Evolutionary conservation across 305 asterid genomes (phyloP), one percentile per base, ranked within the genome.

Genomic region (Fraxinus ornus): DNA sequence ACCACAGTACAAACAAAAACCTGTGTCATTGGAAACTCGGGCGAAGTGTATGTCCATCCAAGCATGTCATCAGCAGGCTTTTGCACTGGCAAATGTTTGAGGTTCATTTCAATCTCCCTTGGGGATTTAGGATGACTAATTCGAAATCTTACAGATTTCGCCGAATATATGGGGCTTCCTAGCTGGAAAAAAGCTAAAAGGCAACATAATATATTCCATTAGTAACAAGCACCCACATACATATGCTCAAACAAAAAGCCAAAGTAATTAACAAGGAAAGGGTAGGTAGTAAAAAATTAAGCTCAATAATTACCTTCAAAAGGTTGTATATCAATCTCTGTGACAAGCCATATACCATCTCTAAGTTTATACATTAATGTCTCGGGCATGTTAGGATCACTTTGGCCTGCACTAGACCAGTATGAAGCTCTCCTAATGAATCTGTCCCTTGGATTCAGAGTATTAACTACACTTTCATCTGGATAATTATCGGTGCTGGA

Each of bases 401-500:
- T 85, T 49, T 93, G 92, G 72, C 98, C 98, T 90, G 82, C 89
- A 84, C 99, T 96, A 22, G 99, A 96, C 99, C 99, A 94, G 88
- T 96, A 94, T 4, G 94, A 93, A 71, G 92, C 90, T 86, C 92
- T 82, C 75, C 86, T 66, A 2, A 78, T 28, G 79, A 84, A 85
- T 80, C 90, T 87, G 83, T 90, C 97, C 83, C 89, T 86, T 66
- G 97, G 97, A 73, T 81, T 89, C 80, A 94, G 87, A 75, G 98
- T 96, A 84, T 91, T 88, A 68, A 83, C 83, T 17, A 94, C 71
- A 83, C 98, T 91, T 89, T 96, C 98, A 70, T 84, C 88, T 0
- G 98, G 98, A 86, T 88, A 90, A 81, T 90, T 89, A 80, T 96
- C 98, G 0, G 98, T 94, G 89, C 98, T 96, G 5, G 98, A 90